A percentile compares a stretch with the other conserved stretches of the same genome.
Evolutionary conservation across 129 eudicot species (phyloP).

Genomic region (Centella asiatica): DNA sequence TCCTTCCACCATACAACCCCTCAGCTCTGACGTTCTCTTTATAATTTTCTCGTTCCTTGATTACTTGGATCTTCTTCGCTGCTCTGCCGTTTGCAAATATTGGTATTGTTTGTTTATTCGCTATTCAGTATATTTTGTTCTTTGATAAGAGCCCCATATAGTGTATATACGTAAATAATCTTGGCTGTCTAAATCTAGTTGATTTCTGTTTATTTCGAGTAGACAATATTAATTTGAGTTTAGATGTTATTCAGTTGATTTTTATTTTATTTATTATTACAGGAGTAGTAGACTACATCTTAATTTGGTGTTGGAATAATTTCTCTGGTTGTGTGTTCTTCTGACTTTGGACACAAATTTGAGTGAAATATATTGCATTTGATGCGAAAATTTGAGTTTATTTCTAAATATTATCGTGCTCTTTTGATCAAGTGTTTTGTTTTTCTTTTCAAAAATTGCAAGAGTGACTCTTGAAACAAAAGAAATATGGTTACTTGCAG

Average conservation of each 20-base stretch:
- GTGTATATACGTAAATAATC: neutral
- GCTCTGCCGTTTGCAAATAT: conserved; percentile 78
- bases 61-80: conserved; percentile 55
- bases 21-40: conserved; percentile 41
- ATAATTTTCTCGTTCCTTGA: conserved; percentile 63
- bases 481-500: neutral
- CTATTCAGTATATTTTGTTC: neutral
- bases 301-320: neutral
- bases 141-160: too few relatives aligned
- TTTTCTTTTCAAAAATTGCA: too few relatives aligned
- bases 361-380: too few relatives aligned
- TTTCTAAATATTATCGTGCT: too few relatives aligned
- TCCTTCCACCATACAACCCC: conserved; percentile 32
- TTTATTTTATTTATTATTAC: too few relatives aligned
- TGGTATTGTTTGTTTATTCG: conserved; percentile 31
- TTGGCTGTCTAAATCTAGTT: neutral
- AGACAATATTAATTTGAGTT: too few relatives aligned
- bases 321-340: neutral
- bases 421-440: too few relatives aligned
- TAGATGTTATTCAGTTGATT: too few relatives aligned
- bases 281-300: too few relatives aligned
- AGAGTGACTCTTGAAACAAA: neutral
- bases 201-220: too few relatives aligned
- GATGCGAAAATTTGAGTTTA: too few relatives aligned
- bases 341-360: too few relatives aligned